Evolutionary conservation across 2,329 filamentous ascomycete species (phyloP), one percentile per base, ranked within the genome.

Genomic region (Microsporum ferrugineum): DNA sequence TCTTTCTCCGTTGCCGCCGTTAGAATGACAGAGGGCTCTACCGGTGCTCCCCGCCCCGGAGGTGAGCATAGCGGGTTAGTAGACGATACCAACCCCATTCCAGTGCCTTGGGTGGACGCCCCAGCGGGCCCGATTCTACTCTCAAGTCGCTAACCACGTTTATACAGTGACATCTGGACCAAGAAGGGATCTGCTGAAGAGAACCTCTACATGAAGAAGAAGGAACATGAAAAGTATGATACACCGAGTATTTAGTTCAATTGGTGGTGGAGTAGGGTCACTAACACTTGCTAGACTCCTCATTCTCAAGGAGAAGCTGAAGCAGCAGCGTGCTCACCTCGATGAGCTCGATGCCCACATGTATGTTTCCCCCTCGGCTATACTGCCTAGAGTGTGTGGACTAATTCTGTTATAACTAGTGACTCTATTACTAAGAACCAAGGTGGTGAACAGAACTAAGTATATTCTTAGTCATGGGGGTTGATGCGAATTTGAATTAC

Each of bases 101-200:
- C 14, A 17, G n/a, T 6, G 1, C 4, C 29, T 23, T 23, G 29
- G 31, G 23, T 3, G 36, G 33, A 14, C 4, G 4, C 5, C 53
- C 5, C 14, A 31, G 6, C 23, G n/a, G 23, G 8, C 29, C 4
- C 38, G 2, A 10, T 36, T 39, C 38, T 3, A 39, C 5, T 7
- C 8, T 14, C 33, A 5, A 10, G 10, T 51, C 29, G 31, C 57
- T 62, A 55, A 59, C 38, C 60, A 17, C 10, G 31, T 39, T 34
- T 33, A 43, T 55, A 68, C 67, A 95, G 92, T 69, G 92, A 99
- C 73, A 85, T 89, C 61, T 99, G 96, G 84, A 89, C 87, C 78
- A 88, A 87, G 78, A 90, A 94, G 69, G 94, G 99, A 78, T 84
- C 87, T 73, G 92, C 92, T 67, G 82, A 79, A 73, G 94, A 97